These are phyloP conservation scores for Lactarius evosmus DNA, from an alignment of 768 basidiomycete species.

Conservation along the genomic window DNA sequence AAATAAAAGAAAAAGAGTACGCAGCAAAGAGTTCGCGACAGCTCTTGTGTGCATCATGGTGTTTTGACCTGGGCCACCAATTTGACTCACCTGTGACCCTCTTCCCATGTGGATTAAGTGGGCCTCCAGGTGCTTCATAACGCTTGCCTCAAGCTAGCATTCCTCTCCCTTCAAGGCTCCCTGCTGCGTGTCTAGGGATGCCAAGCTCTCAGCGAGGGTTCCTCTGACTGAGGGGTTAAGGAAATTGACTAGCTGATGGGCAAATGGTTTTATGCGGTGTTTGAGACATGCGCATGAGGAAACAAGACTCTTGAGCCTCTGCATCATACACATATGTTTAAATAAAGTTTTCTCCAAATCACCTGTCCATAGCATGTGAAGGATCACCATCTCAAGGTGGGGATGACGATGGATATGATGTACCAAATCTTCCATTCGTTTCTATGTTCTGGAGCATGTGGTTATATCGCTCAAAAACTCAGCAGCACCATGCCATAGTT, in stretches of 20 bases:
- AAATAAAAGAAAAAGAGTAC: no score
- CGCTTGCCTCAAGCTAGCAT: not conserved
- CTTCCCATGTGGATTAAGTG: not conserved
- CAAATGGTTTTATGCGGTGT: not conserved
- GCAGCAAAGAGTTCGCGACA: no score
- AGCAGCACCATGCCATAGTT: constrained; percentile 39
- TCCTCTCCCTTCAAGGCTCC: not conserved
- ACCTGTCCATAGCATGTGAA: constrained; percentile 24
- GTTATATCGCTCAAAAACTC: constrained; percentile 39
- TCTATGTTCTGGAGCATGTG: constrained; percentile 34
- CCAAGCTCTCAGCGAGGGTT: not conserved
- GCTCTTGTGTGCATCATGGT: not conserved
- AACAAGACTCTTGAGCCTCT: constrained; percentile 26
- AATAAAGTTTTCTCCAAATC: constrained; percentile 35
- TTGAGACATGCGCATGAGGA: not conserved
- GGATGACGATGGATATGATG: constrained; percentile 10
- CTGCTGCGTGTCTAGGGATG: not conserved
- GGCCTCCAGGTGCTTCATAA: not conserved
- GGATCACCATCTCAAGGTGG: not conserved
- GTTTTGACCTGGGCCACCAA: not conserved
- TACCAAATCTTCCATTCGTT: constrained; percentile 37
- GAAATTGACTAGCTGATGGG: not conserved
- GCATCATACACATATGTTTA: constrained; percentile 29
- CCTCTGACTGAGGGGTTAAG: not conserved
- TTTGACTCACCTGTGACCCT: not conserved